These are phyloP conservation scores for Penicillium paradoxum DNA, from an alignment of 495 filamentous ascomycete species.

Conservation along the genomic window DNA sequence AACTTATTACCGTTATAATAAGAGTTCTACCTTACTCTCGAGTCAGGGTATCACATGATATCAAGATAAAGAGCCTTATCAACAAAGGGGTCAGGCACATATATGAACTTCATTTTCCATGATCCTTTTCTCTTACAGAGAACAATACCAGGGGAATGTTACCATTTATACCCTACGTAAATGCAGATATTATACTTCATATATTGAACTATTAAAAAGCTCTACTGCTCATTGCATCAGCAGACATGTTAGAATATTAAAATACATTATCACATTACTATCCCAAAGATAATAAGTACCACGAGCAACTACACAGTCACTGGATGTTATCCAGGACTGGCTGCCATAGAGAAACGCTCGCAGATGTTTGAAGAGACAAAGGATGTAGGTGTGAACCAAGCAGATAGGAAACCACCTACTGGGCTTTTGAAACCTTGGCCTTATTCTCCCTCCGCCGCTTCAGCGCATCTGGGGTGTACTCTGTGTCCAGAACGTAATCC, in stretches of 20 bases:
- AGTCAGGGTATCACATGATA: too few species aligned
- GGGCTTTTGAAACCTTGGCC: constrained; percentile 52
- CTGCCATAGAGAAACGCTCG: neutral
- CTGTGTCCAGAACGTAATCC: constrained; percentile 91
- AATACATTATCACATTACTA: constrained; percentile 2
- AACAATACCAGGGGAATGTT: too few species aligned
- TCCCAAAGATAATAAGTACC: neutral
- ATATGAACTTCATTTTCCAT: too few species aligned
- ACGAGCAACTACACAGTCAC: neutral
- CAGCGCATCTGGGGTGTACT: constrained; percentile 80
- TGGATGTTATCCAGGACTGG: neutral
- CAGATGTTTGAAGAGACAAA: neutral
- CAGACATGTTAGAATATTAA: neutral
- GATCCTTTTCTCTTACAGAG: too few species aligned
- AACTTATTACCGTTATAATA: too few species aligned
- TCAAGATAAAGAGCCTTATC: too few species aligned
- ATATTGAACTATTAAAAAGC: too few species aligned
- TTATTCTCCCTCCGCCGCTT: constrained; percentile 81
- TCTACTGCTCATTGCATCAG: too few species aligned
- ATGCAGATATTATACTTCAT: too few species aligned
- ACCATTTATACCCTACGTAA: too few species aligned
- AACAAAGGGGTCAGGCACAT: too few species aligned
- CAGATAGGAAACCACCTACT: constrained; percentile 16
- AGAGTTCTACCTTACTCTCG: too few species aligned
- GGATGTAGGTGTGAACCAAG: neutral